Conservation (phyloP, 805 yeast genomes). For the Starmerella apis region DNA sequence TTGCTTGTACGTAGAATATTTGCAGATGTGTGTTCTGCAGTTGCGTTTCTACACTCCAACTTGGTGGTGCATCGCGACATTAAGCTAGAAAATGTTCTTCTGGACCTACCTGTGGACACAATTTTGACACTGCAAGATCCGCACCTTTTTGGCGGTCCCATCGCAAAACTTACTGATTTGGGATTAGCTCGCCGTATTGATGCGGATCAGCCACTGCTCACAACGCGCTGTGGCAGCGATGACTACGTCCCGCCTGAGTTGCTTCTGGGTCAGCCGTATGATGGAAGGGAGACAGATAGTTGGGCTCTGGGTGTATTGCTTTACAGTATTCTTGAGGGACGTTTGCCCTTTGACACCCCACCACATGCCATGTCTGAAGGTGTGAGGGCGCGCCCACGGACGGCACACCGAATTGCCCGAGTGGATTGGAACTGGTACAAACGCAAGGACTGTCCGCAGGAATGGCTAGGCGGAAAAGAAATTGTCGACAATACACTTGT, state of each 20-base stretch:
- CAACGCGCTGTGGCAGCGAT: slow-evolving; percentile 91
- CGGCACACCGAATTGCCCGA: slow-evolving; percentile 83
- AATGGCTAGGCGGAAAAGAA: slow-evolving; percentile 41
- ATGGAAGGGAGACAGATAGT: slow-evolving; percentile 81
- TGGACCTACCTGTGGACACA: slow-evolving; percentile 33
- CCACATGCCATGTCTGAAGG: slow-evolving; percentile 32
- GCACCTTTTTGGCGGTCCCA: slow-evolving; percentile 24
- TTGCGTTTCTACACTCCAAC: slow-evolving; percentile 56
- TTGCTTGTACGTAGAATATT: slow-evolving; percentile 50
- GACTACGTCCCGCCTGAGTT: slow-evolving; percentile 95
- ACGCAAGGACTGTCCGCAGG: slow-evolving; percentile 34
- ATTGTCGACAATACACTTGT: slow-evolving; percentile 44
- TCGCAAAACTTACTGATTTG: slow-evolving; percentile 69
- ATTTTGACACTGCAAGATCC: slow-evolving; percentile 25
- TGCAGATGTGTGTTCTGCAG: slow-evolving; percentile 59
- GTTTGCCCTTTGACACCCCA: slow-evolving; percentile 86
- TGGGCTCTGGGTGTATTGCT: slow-evolving; percentile 95
- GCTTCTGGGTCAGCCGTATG: slow-evolving; percentile 79
- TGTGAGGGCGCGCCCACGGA: slow-evolving; percentile 40
- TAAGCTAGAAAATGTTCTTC: slow-evolving; percentile 73
- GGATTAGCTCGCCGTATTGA: slow-evolving; percentile 71
- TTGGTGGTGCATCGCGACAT: slow-evolving; percentile 81
- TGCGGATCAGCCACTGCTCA: slow-evolving; percentile 49
- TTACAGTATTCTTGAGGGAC: slow-evolving; percentile 70
- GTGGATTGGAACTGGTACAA: slow-evolving; percentile 82